phyloP scores from a whole-genome alignment of 768 basidiomycete species.

The Lyophyllum decastes region DNA sequence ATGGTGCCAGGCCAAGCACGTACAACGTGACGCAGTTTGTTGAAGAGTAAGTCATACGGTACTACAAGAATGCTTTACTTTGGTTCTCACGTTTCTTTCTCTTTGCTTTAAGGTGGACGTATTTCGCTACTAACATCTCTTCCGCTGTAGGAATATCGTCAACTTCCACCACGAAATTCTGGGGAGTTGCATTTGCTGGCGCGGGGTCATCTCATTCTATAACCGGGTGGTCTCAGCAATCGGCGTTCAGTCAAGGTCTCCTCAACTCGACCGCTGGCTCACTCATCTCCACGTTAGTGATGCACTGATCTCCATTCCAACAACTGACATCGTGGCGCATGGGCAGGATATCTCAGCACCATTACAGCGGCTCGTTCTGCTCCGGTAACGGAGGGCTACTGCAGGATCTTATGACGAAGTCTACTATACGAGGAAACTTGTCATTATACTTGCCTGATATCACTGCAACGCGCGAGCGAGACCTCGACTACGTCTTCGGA shows the following conservation, averaged over 20 bases:
- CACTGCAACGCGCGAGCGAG: constrained; percentile 41
- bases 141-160: constrained; percentile 36
- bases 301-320: background rate
- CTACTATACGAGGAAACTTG: constrained; percentile 57
- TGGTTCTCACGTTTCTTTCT: background rate
- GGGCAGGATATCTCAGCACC: constrained; percentile 55
- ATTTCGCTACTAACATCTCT: constrained; percentile 51
- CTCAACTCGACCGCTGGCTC: constrained; percentile 47
- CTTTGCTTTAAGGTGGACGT: constrained; percentile 45
- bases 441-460: constrained; percentile 55
- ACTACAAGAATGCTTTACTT: background rate
- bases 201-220: constrained; percentile 48
- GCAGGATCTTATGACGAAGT: constrained; percentile 68
- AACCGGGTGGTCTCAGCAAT: constrained; percentile 60
- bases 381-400: constrained; percentile 52
- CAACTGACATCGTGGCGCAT: background rate
- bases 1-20: constrained; percentile 38
- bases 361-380: constrained; percentile 66
- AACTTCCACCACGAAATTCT: constrained; percentile 43
- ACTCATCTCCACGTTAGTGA: constrained; percentile 52
- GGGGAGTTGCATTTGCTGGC: constrained; percentile 50
- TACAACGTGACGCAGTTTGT: constrained; percentile 50
- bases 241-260: constrained; percentile 53
- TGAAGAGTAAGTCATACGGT: constrained; percentile 39
- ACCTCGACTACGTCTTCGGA: constrained; percentile 61